phyloP scores from a whole-genome alignment of 202 grass and related monocot genomes.

The Setaria viridis region DNA sequence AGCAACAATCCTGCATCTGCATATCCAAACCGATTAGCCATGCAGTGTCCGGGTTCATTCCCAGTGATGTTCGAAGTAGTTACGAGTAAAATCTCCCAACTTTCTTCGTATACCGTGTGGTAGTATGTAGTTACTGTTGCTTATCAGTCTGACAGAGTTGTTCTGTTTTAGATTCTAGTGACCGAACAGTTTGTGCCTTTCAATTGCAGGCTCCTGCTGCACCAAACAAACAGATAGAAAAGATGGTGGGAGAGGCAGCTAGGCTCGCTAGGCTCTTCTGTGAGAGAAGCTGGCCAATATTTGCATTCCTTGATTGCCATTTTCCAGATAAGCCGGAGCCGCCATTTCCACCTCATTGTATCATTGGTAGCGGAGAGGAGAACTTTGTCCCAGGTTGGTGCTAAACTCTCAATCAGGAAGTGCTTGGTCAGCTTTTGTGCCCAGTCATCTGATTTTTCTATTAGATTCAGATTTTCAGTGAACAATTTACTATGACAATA shows the following conservation, averaged over 20 bases:
- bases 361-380: constrained; percentile 84
- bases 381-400: constrained; percentile 83
- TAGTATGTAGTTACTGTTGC: neutral
- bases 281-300: constrained; percentile 73
- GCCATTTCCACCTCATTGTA: constrained; percentile 90
- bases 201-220: constrained; percentile 69
- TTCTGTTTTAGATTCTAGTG: neutral
- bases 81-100: neutral
- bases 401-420: neutral
- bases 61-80: neutral
- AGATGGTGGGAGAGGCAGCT: constrained; percentile 78
- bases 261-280: constrained; percentile 79
- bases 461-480: neutral
- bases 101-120: neutral
- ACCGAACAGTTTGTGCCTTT: neutral
- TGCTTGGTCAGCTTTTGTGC: neutral
- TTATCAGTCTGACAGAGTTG: neutral
- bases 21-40: neutral
- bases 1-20: neutral
- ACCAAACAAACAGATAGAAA: constrained; percentile 83
- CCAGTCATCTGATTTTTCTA: neutral
- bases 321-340: constrained; percentile 76
- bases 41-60: neutral
- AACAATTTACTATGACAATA: neutral
- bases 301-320: constrained; percentile 82